A percentile compares a stretch with the other conserved stretches of the same genome.
phyloP scores from a whole-genome alignment of 2,329 filamentous ascomycete genomes.

The Nemania diffusa region DNA sequence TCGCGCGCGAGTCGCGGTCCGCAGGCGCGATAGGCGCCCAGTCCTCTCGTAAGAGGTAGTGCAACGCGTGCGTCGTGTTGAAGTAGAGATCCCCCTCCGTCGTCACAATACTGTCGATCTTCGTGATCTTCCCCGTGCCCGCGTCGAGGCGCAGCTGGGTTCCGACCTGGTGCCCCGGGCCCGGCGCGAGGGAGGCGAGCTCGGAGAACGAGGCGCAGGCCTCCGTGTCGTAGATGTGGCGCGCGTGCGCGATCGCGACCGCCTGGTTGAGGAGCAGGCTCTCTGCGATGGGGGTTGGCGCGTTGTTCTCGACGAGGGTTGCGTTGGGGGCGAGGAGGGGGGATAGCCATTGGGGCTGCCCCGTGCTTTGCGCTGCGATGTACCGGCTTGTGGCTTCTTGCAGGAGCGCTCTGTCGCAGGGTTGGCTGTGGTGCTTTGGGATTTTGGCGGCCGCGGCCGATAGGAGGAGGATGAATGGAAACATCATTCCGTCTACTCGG shows the following conservation, averaged over 20 bases:
- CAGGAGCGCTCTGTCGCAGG: constrained; percentile 41
- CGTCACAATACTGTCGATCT: constrained; percentile 46
- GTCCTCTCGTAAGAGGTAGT: constrained; percentile 44
- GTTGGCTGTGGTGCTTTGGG: constrained; percentile 7
- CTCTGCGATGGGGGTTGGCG: constrained; percentile 4
- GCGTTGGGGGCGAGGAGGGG: constrained; percentile 25
- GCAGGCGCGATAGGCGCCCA: constrained; percentile 41
- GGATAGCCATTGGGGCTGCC: constrained; percentile 37
- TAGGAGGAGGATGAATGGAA: background rate
- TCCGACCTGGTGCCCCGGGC: constrained; percentile 42
- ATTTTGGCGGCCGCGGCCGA: background rate
- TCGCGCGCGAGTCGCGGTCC: constrained; percentile 39
- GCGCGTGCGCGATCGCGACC: constrained; percentile 33
- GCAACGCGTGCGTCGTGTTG: constrained; percentile 48
- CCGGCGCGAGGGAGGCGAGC: constrained; percentile 28
- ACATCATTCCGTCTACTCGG: constrained; percentile 16
- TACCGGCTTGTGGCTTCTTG: constrained; percentile 43
- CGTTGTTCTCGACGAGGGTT: constrained; percentile 39
- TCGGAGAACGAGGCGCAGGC: constrained; percentile 42
- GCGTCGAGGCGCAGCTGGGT: constrained; percentile 44
- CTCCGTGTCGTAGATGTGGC: constrained; percentile 41
- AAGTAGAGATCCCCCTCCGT: constrained; percentile 47
- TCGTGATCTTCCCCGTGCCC: constrained; percentile 28
- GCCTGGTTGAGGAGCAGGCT: constrained; percentile 27
- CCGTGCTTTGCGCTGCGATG: constrained; percentile 41